A percentile compares a stretch with the other conserved stretches of the same genome.
phyloP scores from a whole-genome alignment of 768 basidiomycete species.

The Lactifluus hygrophoroides region DNA sequence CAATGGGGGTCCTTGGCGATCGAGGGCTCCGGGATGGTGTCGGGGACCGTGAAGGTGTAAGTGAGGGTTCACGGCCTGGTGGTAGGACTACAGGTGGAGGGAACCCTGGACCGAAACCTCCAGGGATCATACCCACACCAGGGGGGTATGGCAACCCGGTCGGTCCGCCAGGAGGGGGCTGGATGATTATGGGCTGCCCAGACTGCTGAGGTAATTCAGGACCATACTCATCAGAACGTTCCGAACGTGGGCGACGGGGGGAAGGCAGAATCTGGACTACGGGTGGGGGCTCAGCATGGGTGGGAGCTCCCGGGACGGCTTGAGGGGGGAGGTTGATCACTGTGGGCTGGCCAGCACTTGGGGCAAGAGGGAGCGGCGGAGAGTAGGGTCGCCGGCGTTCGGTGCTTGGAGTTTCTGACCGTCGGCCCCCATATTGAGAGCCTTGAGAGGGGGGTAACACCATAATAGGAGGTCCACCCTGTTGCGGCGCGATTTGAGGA shows the following conservation, averaged over 20 bases:
- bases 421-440: background rate
- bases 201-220: background rate
- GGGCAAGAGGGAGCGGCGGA: background rate
- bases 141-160: background rate
- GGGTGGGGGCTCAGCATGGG: background rate
- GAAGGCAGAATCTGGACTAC: background rate
- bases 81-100: background rate
- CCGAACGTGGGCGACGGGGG: background rate
- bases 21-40: background rate
- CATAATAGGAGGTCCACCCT: background rate
- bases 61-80: background rate
- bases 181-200: slow-evolving; percentile 10
- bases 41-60: background rate
- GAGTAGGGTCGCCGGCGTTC: background rate
- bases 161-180: background rate
- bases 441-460: slow-evolving; percentile 2
- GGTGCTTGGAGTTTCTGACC: background rate
- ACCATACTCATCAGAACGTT: slow-evolving; percentile 3
- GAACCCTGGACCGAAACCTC: background rate
- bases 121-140: background rate
- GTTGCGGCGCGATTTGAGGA: background rate
- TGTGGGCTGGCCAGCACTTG: background rate
- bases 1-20: background rate
- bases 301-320: background rate
- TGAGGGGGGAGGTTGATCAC: slow-evolving; percentile 9